Evolutionary conservation across 2,329 filamentous ascomycete genomes (phyloP).

Genomic region (Colletotrichum navitas): DNA sequence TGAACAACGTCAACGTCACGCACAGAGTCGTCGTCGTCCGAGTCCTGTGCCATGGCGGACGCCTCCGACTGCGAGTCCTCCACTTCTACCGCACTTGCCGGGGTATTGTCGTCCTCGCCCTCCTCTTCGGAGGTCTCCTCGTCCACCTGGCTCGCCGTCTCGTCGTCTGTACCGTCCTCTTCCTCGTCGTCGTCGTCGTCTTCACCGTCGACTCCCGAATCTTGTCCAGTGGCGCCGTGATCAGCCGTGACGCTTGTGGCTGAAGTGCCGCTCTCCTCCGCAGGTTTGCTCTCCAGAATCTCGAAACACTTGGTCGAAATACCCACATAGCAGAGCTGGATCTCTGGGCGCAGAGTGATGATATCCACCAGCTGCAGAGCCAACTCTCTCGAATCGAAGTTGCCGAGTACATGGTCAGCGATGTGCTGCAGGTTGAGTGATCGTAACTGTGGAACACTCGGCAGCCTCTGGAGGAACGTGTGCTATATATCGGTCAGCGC

Average conservation of each 20-base stretch:
- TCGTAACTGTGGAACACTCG: slow-evolving; percentile 76
- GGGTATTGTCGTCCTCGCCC: slow-evolving; percentile 48
- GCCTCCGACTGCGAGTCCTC: slow-evolving; percentile 48
- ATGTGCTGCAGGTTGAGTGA: slow-evolving; percentile 79
- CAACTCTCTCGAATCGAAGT: slow-evolving; percentile 74
- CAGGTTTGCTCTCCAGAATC: slow-evolving; percentile 74
- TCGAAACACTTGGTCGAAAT: slow-evolving; percentile 85
- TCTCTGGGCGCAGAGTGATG: slow-evolving; percentile 79
- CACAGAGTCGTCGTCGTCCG: slow-evolving; percentile 63
- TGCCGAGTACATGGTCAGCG: slow-evolving; percentile 68
- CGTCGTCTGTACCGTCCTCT: slow-evolving; percentile 52
- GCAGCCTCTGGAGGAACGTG: slow-evolving; percentile 81
- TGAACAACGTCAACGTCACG: slow-evolving; percentile 58
- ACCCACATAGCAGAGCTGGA: slow-evolving; percentile 83
- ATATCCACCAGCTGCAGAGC: slow-evolving; percentile 84
- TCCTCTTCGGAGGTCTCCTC: slow-evolving; percentile 50
- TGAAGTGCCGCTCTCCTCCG: slow-evolving; percentile 53
- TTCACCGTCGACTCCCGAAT: slow-evolving; percentile 49
- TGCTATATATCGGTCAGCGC: slow-evolving; percentile 65
- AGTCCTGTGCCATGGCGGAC: slow-evolving; percentile 49
- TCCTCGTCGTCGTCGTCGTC: slow-evolving; percentile 52
- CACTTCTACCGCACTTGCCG: slow-evolving; percentile 48
- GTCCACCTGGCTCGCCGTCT: slow-evolving; percentile 47
- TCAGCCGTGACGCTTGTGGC: slow-evolving; percentile 39
- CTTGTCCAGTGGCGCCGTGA: slow-evolving; percentile 39